Percentiles rank a stretch among this genome's conserved stretches.
Evolutionary conservation across 192 early-diverging fungal species (phyloP).

Genomic region (Entomortierella parvispora): DNA sequence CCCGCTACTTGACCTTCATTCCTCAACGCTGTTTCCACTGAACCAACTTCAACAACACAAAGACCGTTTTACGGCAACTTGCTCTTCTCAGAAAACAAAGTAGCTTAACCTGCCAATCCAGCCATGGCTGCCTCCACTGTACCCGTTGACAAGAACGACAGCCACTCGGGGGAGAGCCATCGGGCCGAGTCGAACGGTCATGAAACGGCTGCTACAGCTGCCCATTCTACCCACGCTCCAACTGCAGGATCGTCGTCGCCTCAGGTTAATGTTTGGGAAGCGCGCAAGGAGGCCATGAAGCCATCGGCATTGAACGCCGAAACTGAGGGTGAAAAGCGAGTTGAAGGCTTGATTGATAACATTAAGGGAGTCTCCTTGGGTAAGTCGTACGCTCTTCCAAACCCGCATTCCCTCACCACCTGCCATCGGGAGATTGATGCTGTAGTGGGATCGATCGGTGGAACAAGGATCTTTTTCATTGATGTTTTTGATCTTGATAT

Average conservation of each 20-base stretch:
- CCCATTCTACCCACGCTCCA: no score
- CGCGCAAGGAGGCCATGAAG: constrained; percentile 30
- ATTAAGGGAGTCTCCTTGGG: constrained; percentile 26
- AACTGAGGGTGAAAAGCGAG: constrained; percentile 15
- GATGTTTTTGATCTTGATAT: not conserved
- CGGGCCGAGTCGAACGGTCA: no score
- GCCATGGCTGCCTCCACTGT: no score
- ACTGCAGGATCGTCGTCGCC: no score
- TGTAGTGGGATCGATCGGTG: not conserved
- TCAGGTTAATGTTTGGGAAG: constrained; percentile 24
- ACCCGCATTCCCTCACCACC: no score
- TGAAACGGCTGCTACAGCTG: no score
- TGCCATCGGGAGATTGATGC: no score
- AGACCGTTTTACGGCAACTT: not conserved
- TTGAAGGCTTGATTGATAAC: constrained; percentile 10
- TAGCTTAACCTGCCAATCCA: no score
- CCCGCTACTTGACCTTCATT: not conserved
- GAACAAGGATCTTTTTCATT: not conserved
- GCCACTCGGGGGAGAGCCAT: no score
- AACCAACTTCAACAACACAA: not conserved
- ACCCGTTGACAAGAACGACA: no score
- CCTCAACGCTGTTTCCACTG: not conserved
- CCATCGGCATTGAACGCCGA: not conserved
- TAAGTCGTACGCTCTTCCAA: constrained; percentile 11
- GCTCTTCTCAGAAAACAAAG: no score